Evolutionary conservation across 1,284 basidiomycete genomes (phyloP), one percentile per base, ranked within the genome.

Genomic region (Trichosporon coremiiforme): DNA sequence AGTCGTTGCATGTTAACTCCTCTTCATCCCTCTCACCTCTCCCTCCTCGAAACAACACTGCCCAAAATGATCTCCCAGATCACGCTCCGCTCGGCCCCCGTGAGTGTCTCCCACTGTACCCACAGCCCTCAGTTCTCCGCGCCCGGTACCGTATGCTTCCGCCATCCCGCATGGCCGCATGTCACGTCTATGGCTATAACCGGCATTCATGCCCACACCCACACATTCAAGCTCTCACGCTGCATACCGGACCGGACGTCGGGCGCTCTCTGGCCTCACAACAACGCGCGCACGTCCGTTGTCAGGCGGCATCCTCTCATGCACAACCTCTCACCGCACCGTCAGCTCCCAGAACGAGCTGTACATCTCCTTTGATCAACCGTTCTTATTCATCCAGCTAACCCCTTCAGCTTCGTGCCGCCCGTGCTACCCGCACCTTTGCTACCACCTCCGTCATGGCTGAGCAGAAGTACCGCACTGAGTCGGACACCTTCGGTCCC

Each of bases 401-500:
- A 62, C 57, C 57, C 29, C 45, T 36, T 22, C 50, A 71, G 70
- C 70, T 73, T 64, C 75, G 75, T 64, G 69, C 75, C 62, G 65
- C 72, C 70, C 70, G 70, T 41, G 66, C 70, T 29, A 57, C 70
- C 70, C 68, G 77, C 65, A 69, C 72, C 55, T 75, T 76, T 41
- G 60, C 74, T 12, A 68, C 76, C 20, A 69, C 80, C 33, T 63
- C 75, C 71, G 75, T 74, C 74, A 80, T 82, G 79, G 67, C 80
- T 20, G 72, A 79, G 70, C 78, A 81, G 69, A 79, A 82, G 73
- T 80, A 75, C 76, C 79, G 83, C 68, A 75, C 78, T 67, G 83
- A 84, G 75, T 80, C 80, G 75, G 83, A 84, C 72, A 83, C 83
- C 7, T 84, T 84, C 70, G 84, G 84, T 62, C 77, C 78, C 63